These are phyloP conservation scores for Nasturtium officinale DNA, from an alignment of 345 rosid species.

Conservation along the genomic window DNA sequence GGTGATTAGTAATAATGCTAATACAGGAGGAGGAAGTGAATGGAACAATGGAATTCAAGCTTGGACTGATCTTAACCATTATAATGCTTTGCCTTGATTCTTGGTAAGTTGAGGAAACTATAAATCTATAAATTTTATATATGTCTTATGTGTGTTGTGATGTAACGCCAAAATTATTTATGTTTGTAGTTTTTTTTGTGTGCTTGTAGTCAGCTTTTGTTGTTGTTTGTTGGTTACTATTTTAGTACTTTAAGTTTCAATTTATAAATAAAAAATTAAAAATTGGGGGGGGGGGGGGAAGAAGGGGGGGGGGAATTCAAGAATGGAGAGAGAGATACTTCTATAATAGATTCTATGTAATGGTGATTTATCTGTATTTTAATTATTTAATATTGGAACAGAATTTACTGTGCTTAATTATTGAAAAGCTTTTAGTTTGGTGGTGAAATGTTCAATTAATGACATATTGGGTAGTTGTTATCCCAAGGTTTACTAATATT, in stretches of 20 bases:
- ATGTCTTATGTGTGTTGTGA: slow-evolving; percentile 20
- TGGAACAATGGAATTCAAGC: slow-evolving; percentile 47
- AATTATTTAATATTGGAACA: slow-evolving; percentile 23
- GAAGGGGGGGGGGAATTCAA: not conserved
- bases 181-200: slow-evolving; percentile 24
- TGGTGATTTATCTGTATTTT: slow-evolving; percentile 17
- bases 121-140: slow-evolving; percentile 2
- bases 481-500: not conserved
- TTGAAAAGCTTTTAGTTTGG: slow-evolving; percentile 19
- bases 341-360: slow-evolving; percentile 9
- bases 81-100: slow-evolving; percentile 41
- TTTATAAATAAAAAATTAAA: slow-evolving; percentile 32
- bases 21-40: slow-evolving; percentile 28
- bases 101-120: slow-evolving; percentile 29
- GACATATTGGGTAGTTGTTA: slow-evolving; percentile 30
- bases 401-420: slow-evolving; percentile 29
- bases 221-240: slow-evolving; percentile 30
- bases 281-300: slow-evolving; percentile 12
- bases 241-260: slow-evolving; percentile 35
- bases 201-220: slow-evolving; percentile 22
- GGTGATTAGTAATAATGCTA: slow-evolving; percentile 31
- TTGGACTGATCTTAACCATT: slow-evolving; percentile 45
- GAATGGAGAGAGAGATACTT: slow-evolving; percentile 17
- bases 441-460: slow-evolving; percentile 28
- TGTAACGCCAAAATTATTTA: slow-evolving; percentile 33